Evolutionary conservation across 345 rosid genomes (phyloP).

Genomic region (Aegle marmelos): DNA sequence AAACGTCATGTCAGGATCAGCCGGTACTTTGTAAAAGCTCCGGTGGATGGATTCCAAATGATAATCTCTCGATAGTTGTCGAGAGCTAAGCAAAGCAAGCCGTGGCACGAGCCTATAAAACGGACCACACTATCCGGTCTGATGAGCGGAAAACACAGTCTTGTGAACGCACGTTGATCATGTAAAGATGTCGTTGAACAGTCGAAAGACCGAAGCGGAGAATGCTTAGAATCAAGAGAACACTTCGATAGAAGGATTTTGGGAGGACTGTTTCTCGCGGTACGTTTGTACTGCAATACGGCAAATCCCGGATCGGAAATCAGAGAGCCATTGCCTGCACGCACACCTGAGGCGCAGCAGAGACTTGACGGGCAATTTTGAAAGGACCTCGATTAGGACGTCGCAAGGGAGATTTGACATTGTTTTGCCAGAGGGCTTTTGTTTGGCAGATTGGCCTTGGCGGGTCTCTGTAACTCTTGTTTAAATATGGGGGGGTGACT

Average conservation of each 20-base stretch:
- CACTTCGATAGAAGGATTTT: not conserved
- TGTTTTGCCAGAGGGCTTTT: not conserved
- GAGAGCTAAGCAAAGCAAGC: not conserved
- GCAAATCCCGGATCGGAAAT: not conserved
- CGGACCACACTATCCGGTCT: too few species aligned
- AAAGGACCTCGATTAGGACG: not conserved
- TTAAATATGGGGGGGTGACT: too few species aligned
- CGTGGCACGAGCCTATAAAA: not conserved
- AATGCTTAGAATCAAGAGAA: not conserved
- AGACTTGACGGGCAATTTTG: not conserved
- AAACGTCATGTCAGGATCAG: not conserved
- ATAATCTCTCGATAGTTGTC: too few species aligned
- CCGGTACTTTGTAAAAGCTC: not conserved
- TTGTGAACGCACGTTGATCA: not conserved
- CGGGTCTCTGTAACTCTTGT: too few species aligned
- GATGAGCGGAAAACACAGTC: not conserved
- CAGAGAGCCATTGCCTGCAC: not conserved
- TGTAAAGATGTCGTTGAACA: not conserved
- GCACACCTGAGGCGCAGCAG: not conserved
- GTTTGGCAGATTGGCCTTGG: too few species aligned
- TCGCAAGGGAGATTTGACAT: not conserved
- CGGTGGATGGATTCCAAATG: too few species aligned
- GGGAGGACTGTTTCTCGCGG: not conserved
- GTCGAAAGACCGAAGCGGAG: not conserved
- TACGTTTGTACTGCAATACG: not conserved